These are phyloP conservation scores for Cyclospora cayetanensis DNA, from an alignment of 169 alveolate genomes.

Conservation along the genomic window DNA sequence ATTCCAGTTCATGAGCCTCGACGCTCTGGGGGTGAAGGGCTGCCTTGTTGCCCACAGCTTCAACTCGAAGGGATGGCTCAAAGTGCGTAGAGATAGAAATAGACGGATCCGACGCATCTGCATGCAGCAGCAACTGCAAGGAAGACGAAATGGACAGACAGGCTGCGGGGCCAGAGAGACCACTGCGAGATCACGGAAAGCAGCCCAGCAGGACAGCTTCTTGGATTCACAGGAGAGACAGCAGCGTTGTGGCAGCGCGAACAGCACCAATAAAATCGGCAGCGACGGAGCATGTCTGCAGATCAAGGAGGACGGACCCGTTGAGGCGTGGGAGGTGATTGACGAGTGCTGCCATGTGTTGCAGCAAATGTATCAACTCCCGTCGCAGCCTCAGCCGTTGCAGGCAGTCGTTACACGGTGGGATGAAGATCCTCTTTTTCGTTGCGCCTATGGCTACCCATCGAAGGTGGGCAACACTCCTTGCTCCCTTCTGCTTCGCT, in stretches of 20 bases:
- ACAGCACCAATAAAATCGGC: neutral
- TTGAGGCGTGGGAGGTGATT: slow-evolving; percentile 47
- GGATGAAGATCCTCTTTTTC: slow-evolving; percentile 68
- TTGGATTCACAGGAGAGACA: neutral
- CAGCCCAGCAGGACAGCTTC: neutral
- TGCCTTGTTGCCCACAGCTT: slow-evolving; percentile 67
- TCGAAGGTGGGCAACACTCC: slow-evolving; percentile 49
- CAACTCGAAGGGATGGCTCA: slow-evolving; percentile 32
- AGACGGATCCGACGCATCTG: neutral
- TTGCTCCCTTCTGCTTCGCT: too few species aligned
- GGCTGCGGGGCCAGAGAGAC: neutral
- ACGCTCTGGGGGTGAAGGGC: slow-evolving; percentile 32
- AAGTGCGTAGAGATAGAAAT: slow-evolving; percentile 24
- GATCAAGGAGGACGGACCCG: slow-evolving; percentile 18
- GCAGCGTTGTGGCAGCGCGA: neutral
- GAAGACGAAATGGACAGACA: neutral
- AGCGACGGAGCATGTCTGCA: neutral
- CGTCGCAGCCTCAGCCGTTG: slow-evolving; percentile 42
- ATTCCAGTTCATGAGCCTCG: slow-evolving; percentile 68
- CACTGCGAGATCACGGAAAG: neutral
- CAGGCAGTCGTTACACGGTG: slow-evolving; percentile 66
- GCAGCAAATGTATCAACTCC: slow-evolving; percentile 41
- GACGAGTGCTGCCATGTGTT: slow-evolving; percentile 64
- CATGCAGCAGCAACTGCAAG: slow-evolving; percentile 7
- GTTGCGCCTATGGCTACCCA: slow-evolving; percentile 63